Evolutionary conservation across 768 basidiomycete genomes (phyloP), one percentile per base, ranked within the genome.

Genomic region (Naganishia kalamii): DNA sequence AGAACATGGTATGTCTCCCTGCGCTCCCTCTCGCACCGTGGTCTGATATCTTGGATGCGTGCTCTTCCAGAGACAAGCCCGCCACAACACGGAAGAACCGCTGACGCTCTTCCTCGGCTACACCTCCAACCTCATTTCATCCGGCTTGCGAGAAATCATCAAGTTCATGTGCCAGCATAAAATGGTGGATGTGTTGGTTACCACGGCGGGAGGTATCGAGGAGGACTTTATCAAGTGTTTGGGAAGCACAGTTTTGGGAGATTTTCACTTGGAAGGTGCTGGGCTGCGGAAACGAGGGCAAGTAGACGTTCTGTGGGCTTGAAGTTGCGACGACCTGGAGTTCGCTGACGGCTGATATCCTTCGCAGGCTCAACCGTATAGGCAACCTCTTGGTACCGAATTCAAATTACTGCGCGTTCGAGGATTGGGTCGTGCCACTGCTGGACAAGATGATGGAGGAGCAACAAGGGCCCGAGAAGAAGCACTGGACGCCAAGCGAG

Each of bases 191-290:
- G 88, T 86, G 23, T 82, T 99, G 67, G 96, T 98, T 27, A 99
- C 96, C 2, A 99, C 96, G 0, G 96, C 96, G 4, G 96, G 96
- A 7, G 96, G 96, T 8, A 88, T 99, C 70, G 96, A 99, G 76
- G 96, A 99, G 80, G 96, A 99, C 79, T 90, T 98, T 66, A 96
- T 99, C 79, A 99, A 99, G 79, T 98, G 96, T 77, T 84, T 99
- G 4, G 93, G 91, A n/a, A 86, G 88, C 75, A 99, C 96, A 0
- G 97, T 93, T 71, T 83, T 98, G 47, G 79, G 80, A 19, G 78
- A 79, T 7, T 99, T 96, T 78, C 85, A 88, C 74, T 83, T 96
- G 62, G 88, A 93, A 68, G 96, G 96, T 15, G 89, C 91, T 5
- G 86, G 87, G 63, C 79, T 99, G 63, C 85, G 96, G 47, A 86